A percentile compares a stretch with the other conserved stretches of the same genome.
Conservation (phyloP, 805 yeast species). For the Kazachstania viticola region DNA sequence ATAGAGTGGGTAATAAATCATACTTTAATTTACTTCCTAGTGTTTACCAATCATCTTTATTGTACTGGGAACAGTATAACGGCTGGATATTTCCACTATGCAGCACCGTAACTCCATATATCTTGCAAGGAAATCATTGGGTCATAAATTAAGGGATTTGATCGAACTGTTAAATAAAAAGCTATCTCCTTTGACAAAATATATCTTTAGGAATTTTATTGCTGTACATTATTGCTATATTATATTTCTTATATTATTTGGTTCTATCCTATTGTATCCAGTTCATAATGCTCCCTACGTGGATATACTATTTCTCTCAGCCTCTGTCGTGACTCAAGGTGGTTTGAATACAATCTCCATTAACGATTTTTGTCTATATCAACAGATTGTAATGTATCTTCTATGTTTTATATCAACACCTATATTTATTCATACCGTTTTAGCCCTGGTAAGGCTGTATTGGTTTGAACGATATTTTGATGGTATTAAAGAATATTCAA, state of each 20-base stretch:
- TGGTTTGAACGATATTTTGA: conserved; percentile 85
- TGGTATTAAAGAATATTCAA: conserved; percentile 63
- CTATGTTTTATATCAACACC: conserved; percentile 65
- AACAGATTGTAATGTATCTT: conserved; percentile 62
- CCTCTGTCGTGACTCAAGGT: conserved; percentile 78
- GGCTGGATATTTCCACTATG: too few species aligned
- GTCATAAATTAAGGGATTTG: conserved; percentile 28
- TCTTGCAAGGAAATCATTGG: conserved; percentile 28
- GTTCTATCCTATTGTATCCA: conserved; percentile 71
- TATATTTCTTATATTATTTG: conserved; percentile 41
- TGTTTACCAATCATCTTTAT: too few species aligned
- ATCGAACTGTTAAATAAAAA: conserved; percentile 18
- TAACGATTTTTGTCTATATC: conserved; percentile 54
- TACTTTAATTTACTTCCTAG: too few species aligned
- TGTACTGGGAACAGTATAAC: too few species aligned
- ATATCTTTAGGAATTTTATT: conserved; percentile 31
- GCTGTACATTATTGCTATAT: conserved; percentile 68
- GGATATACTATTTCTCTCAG: conserved; percentile 64
- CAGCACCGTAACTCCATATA: too few species aligned
- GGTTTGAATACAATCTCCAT: conserved; percentile 72
- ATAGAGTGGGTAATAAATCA: too few species aligned
- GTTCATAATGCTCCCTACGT: conserved; percentile 49
- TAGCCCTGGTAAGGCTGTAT: conserved; percentile 67
- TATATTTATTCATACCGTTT: conserved; percentile 68
- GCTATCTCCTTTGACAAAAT: conserved; percentile 26